Evolutionary conservation across 495 filamentous ascomycete species (phyloP).

Genomic region (Neurospora sp.): DNA sequence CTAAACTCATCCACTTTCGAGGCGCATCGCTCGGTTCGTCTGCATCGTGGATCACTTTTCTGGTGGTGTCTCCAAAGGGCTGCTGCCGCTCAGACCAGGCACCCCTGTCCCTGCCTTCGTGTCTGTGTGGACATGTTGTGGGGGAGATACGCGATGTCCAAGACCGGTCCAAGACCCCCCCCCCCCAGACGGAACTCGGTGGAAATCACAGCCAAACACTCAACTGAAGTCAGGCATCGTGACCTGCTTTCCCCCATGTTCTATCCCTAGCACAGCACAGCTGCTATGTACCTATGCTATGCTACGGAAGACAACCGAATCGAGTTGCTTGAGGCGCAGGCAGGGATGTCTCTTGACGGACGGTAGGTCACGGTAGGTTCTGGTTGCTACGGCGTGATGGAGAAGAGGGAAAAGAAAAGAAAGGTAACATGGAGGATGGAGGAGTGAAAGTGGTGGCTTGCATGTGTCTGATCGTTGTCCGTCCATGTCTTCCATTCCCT

Average conservation of each 20-base stretch:
- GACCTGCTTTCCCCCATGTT: too few species aligned
- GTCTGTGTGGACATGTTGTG: neutral
- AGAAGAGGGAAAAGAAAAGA: too few species aligned
- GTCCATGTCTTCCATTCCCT: neutral
- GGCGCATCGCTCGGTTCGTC: neutral
- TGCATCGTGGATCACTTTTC: neutral
- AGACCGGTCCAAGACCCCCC: too few species aligned
- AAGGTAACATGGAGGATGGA: too few species aligned
- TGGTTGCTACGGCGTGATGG: neutral
- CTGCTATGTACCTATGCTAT: neutral
- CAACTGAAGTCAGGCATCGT: too few species aligned
- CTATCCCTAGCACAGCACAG: neutral
- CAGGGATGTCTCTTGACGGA: neutral
- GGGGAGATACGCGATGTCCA: neutral
- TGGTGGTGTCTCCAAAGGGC: neutral
- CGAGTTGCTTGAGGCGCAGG: neutral
- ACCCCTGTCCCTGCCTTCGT: neutral
- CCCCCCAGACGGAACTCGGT: too few species aligned
- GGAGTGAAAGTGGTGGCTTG: neutral
- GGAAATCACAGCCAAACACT: too few species aligned
- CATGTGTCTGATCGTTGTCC: neutral
- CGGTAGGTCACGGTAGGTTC: neutral
- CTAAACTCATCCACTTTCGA: neutral
- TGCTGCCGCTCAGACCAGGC: neutral
- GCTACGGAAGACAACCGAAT: neutral